Base-by-base conservation (phyloP, 2,329 filamentous ascomycete species). In the Cladosporium sp. region DNA sequence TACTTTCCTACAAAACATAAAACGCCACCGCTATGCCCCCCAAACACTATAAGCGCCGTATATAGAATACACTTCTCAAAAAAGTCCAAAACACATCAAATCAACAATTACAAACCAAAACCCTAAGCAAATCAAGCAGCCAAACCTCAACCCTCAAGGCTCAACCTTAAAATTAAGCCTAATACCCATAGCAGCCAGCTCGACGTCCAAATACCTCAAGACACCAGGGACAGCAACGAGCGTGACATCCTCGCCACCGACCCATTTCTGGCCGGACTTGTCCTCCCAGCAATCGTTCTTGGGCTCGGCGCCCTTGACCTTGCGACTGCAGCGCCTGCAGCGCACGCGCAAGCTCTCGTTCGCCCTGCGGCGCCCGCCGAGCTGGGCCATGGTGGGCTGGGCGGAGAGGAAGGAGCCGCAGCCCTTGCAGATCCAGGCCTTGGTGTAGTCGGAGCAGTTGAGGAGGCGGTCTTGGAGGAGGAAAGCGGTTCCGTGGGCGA, bases 401-500 rank as follows among this genome's bases (percentile, higher is more conserved):
- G 88, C 88, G 0, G 87, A 89, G 56, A 97, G 70, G 77, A 98
- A 98, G 7, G 85, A 91, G 43, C 93, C 93, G 67, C 93, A 98
- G 29, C 74, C 75, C 50, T 88, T 85, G 70, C 93, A 98, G 57
- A 97, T 84, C 83, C 91, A 95, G 1, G 90, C 85, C 55, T 85
- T 84, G 22, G 85, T 83, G 68, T 95, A 94, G 69, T 98, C 93
- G 46, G 88, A 95, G 72, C 93, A 98, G 75, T 98, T 97, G 76
- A 98, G 84, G 53, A 98, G 77, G 52, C 93, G 86, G 69, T 98
- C 93, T 67, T 98, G 93, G 5, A 98, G 79, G 53, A 98, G 72
- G 75, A 95, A 97, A 3, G 92, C 91, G 2, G 91, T 93, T 19
- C 93, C 93, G 76, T 98, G 93, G 4, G 93, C 93, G 51, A 98